Conservation (phyloP, 495 filamentous ascomycete genomes). For the Penicillium angulare region DNA sequence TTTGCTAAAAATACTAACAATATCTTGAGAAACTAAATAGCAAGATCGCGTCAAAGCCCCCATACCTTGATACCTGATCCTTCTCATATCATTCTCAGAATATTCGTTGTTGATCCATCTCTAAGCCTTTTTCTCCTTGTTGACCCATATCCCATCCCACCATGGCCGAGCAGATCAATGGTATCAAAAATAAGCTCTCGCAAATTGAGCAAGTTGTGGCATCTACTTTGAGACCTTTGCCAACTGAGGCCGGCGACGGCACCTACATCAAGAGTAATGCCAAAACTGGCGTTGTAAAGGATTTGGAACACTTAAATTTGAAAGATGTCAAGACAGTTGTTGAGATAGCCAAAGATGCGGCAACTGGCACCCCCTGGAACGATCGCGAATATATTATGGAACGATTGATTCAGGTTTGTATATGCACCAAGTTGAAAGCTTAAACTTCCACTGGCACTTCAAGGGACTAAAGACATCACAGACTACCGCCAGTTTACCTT, state of each 20-base stretch:
- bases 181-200: slow-evolving; percentile 39
- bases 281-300: slow-evolving; percentile 33
- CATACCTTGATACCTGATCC: too few relatives aligned
- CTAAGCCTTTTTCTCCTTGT: background rate
- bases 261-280: slow-evolving; percentile 40
- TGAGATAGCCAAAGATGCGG: slow-evolving; percentile 59
- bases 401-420: slow-evolving; percentile 45
- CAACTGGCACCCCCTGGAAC: slow-evolving; percentile 80
- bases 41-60: too few relatives aligned
- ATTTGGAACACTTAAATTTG: slow-evolving; percentile 39
- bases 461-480: slow-evolving; percentile 4
- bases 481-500: slow-evolving; percentile 47
- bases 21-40: too few relatives aligned
- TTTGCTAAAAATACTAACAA: too few relatives aligned
- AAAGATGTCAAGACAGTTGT: slow-evolving; percentile 44
- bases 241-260: slow-evolving; percentile 63
- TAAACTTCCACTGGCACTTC: background rate
- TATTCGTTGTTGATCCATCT: too few relatives aligned
- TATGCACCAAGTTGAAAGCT: background rate
- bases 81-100: too few relatives aligned
- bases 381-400: slow-evolving; percentile 71
- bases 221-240: slow-evolving; percentile 59
- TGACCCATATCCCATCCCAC: slow-evolving; percentile 1
- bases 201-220: slow-evolving; percentile 55
- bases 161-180: slow-evolving; percentile 30